These are phyloP conservation scores for Backusella tuberculispora DNA, from an alignment of 192 early-diverging fungal genomes.

Conservation along the genomic window DNA sequence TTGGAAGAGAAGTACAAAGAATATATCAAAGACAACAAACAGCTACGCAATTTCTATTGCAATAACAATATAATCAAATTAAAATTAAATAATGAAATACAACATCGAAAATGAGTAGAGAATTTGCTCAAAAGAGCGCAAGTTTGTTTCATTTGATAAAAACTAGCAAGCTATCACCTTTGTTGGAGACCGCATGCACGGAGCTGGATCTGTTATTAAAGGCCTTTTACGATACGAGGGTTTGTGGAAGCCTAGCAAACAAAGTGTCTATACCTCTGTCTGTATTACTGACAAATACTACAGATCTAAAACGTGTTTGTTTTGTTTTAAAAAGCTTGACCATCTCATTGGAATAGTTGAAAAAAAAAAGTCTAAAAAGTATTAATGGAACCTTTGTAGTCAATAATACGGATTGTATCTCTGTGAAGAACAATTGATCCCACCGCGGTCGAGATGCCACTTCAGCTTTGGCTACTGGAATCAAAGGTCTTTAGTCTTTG, in stretches of 20 bases:
- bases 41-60: too few relatives aligned
- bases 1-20: too few relatives aligned
- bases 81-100: too few relatives aligned
- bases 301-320: neutral
- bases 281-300: neutral
- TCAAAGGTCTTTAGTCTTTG: neutral
- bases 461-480: neutral
- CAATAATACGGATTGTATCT: neutral
- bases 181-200: neutral
- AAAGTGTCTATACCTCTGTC: neutral
- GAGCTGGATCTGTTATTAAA: neutral
- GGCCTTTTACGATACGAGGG: neutral
- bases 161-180: neutral
- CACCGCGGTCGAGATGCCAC: neutral
- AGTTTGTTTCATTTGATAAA: too few relatives aligned
- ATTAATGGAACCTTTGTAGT: neutral
- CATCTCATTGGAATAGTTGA: neutral
- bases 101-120: too few relatives aligned
- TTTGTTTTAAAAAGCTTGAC: neutral
- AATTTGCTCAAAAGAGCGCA: too few relatives aligned
- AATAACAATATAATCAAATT: too few relatives aligned
- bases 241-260: neutral
- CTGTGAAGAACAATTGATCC: neutral
- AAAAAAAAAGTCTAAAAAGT: neutral
- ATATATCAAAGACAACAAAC: too few relatives aligned